Percentiles rank a stretch among this genome's conserved stretches.
phyloP scores from a whole-genome alignment of 208 protist species.

The Trypanosoma cruzi region DNA sequence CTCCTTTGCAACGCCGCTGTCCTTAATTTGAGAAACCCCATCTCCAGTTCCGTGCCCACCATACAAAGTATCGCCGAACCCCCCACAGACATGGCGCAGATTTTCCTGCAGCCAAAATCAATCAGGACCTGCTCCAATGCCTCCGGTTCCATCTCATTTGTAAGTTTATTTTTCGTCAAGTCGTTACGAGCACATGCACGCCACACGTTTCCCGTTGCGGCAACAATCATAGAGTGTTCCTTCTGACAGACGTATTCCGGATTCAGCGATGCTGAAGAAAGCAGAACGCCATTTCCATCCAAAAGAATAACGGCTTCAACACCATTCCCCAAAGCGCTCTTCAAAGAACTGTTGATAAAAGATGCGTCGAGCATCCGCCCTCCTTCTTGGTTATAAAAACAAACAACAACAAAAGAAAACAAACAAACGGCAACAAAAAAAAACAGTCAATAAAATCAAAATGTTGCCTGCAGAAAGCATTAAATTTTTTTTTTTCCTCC shows the following conservation, averaged over 20 bases:
- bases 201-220: slow-evolving; percentile 76
- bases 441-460: no score
- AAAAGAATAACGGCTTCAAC: slow-evolving; percentile 61
- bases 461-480: not conserved
- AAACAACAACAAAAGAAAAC: no score
- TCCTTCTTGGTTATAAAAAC: no score
- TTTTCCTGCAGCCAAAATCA: slow-evolving; percentile 54
- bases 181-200: slow-evolving; percentile 65
- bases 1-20: slow-evolving; percentile 66
- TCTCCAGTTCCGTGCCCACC: slow-evolving; percentile 46
- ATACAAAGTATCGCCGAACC: slow-evolving; percentile 59
- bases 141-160: slow-evolving; percentile 52
- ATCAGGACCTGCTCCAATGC: slow-evolving; percentile 80
- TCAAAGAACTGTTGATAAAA: slow-evolving; percentile 55
- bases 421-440: no score
- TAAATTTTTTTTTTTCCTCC: slow-evolving; percentile 1
- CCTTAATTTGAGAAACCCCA: slow-evolving; percentile 83
- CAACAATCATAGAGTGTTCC: slow-evolving; percentile 52
- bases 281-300: slow-evolving; percentile 53
- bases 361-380: slow-evolving; percentile 69
- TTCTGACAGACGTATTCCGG: slow-evolving; percentile 33
- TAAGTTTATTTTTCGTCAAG: slow-evolving; percentile 63
- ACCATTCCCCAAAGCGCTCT: slow-evolving; percentile 50
- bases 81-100: slow-evolving; percentile 80
- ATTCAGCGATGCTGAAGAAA: slow-evolving; percentile 47